Base-by-base conservation (phyloP, 768 basidiomycete genomes). In the Symmetrospora coprosmae region DNA sequence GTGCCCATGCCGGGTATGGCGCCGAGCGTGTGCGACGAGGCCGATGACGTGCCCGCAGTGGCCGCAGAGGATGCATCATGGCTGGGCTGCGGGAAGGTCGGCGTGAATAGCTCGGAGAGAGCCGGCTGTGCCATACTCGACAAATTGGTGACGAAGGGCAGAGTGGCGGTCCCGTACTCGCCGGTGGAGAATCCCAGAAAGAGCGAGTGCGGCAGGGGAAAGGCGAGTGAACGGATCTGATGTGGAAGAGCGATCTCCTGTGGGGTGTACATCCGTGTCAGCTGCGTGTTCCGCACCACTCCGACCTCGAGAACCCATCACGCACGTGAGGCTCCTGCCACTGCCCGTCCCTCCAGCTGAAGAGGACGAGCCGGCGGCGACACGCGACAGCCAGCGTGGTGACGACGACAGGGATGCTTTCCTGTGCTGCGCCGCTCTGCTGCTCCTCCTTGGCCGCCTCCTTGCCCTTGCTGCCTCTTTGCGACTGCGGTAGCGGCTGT, bases 221-320 rank as follows among this genome's bases (percentile, higher is more conserved):
- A 91, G 2, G 82, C 76, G 49, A 94, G 82, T 0, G 79, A 77
- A 38, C 94, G 80, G n/a, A 94, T 83, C 8, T 90, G 89, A 70
- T 97, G 92, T 13, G 91, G 86, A 2, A 96, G 76, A 0, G 76
- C 67, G 2, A 82, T 75, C 78, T 97, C 92, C 86, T 91, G 61
- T 16, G 8, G 21, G n/a, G 33, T 21, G 21, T 45, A n/a, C 19
- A 59, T n/a, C n/a, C 6, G 14, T 56, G 27, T 56, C 21, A 53
- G 30, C 51, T 13, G 28, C 28, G 1, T 19, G 30, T 34, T 21
- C 16, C 58, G 21, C 33, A 49, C 9, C 14, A 21, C 1, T 35
- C 40, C 33, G 39, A 27, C 28, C 46, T 30, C 14, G 30, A 9
- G 14, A 23, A 8, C 55, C 41, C 45, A 58, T 23, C n/a, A 27